phyloP scores from a whole-genome alignment of 169 alveolate species.

The Amoebophrya sp. region DNA sequence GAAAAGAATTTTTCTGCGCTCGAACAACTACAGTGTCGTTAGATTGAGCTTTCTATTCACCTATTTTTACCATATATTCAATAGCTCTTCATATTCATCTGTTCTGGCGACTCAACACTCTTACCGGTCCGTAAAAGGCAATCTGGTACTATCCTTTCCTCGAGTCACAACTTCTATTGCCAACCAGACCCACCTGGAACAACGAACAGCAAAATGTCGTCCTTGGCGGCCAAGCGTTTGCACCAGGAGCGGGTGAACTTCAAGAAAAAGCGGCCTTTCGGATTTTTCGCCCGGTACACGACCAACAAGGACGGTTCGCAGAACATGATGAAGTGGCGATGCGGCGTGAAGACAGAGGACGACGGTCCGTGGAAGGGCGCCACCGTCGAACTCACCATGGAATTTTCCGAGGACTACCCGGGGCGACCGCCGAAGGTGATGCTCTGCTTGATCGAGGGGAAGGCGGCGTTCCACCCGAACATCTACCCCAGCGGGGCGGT shows the following conservation, averaged over 20 bases:
- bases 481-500: slow-evolving; percentile 95
- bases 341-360: slow-evolving; percentile 30
- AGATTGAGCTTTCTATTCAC: too few species aligned
- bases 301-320: neutral
- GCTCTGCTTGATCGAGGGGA: neutral
- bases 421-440: slow-evolving; percentile 93
- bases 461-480: neutral
- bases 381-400: slow-evolving; percentile 88
- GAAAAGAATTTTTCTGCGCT: too few species aligned
- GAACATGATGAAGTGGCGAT: slow-evolving; percentile 3
- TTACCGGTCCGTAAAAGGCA: too few species aligned
- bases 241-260: neutral
- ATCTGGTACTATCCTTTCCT: too few species aligned
- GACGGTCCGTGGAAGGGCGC: slow-evolving; percentile 96
- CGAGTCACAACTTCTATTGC: too few species aligned
- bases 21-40: too few species aligned
- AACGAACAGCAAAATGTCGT: neutral
- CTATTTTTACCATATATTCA: too few species aligned
- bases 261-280: neutral
- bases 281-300: neutral
- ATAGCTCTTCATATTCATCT: too few species aligned
- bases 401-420: slow-evolving; percentile 96
- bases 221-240: neutral
- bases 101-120: too few species aligned
- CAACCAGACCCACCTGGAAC: too few species aligned